Percentiles rank a stretch among this genome's conserved stretches.
phyloP scores from a whole-genome alignment of 768 basidiomycete species.

The Steccherinum ochraceum region DNA sequence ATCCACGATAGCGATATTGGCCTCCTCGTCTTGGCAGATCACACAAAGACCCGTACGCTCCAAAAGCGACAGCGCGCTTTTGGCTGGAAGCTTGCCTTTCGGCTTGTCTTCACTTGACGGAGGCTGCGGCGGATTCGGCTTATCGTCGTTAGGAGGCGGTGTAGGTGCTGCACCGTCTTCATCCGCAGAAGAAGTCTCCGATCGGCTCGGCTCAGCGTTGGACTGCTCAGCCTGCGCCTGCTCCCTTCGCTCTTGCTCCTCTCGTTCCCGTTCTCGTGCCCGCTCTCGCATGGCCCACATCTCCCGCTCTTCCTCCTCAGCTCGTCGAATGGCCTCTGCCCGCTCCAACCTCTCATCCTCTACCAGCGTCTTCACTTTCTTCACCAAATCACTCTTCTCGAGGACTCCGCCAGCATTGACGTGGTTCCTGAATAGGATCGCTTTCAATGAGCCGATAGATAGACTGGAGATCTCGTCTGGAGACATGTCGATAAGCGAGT shows the following conservation, averaged over 20 bases:
- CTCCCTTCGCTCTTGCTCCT: constrained; percentile 5
- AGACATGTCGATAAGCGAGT: constrained; percentile 60
- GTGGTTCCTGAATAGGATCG: constrained; percentile 73
- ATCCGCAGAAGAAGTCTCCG: not conserved
- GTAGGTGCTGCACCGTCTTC: not conserved
- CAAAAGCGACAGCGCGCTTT: constrained; percentile 32
- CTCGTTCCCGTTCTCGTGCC: constrained; percentile 13
- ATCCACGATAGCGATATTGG: constrained; percentile 89
- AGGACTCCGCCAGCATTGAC: constrained; percentile 60
- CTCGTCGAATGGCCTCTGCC: constrained; percentile 16
- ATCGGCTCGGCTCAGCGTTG: not conserved
- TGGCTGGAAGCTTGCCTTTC: constrained; percentile 11
- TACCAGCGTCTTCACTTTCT: constrained; percentile 56
- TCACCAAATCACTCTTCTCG: constrained; percentile 85
- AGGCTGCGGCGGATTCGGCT: constrained; percentile 1
- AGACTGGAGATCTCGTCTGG: constrained; percentile 50
- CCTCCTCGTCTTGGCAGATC: constrained; percentile 91
- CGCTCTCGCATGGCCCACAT: constrained; percentile 14
- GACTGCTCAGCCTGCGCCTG: not conserved
- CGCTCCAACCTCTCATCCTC: constrained; percentile 35
- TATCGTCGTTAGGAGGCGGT: not conserved
- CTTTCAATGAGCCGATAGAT: constrained; percentile 69
- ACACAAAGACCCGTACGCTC: constrained; percentile 82
- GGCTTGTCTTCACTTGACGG: constrained; percentile 11
- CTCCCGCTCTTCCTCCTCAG: constrained; percentile 20